Base-by-base conservation (phyloP, 176 grass and related monocot genomes). In the Saccharum officinarum region DNA sequence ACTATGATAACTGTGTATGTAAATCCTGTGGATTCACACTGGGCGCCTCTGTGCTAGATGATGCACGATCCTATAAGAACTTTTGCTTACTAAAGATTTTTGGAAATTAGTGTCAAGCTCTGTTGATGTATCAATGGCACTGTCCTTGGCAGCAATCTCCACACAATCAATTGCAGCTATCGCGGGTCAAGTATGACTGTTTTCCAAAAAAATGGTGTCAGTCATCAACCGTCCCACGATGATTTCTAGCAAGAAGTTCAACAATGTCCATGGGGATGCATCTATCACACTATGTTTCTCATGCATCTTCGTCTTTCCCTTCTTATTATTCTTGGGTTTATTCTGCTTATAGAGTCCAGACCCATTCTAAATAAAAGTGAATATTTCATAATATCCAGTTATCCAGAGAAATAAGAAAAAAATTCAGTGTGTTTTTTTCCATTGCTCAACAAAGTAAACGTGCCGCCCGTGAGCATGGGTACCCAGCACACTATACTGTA, bases 191-290 rank as follows among this genome's bases (percentile, higher is more conserved):
- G 31, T 31, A 31, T 31, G 31, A 31, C 31, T 31, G 31, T 31
- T 31, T 1, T 31, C 31, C 31, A 31, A 31, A 31, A 31, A 31
- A 31, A 31, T 31, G 14, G 84, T 47, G 33, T 67, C 80, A 61
- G 81, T 80, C 62, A 85, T 81, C 61, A 87, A 64, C 31, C 78
- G 79, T 68, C 88, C 79, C 81, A 84, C 86, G 77, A 38, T 90
- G 91, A 81, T 74, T 92, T 90, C 82, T 92, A 15, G 78, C 91
- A 41, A 98, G 85, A 54, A 98, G 86, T 93, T 98, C 93, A 74
- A 94, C 89, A 74, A 98, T 90, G 38, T 95, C 96, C 93, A 98
- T 95, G 47, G 95, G 93, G 75, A 93, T 90, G 74, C 96, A 87
- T 94, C 92, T 20, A 84, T 86, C 52, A 67, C 76, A 78, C 30